Conservation (phyloP, 1,284 basidiomycete species). For the Ustilago lituana region DNA sequence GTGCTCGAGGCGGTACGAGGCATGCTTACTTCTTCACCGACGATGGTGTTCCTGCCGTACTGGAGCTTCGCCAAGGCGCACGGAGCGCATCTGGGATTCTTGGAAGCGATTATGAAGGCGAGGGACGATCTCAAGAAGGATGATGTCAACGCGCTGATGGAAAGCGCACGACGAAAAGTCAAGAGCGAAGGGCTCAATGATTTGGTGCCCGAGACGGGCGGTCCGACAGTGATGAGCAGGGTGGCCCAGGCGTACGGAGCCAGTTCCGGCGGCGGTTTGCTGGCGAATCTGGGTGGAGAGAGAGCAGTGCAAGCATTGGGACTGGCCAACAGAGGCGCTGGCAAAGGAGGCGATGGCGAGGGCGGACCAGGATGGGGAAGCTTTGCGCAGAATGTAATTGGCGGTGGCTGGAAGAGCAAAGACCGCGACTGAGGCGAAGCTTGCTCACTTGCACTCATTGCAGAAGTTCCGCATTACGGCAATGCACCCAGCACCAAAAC, state of each 20-base stretch:
- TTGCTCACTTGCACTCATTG: too few species aligned
- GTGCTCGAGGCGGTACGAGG: slow-evolving; percentile 80
- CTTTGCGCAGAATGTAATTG: too few species aligned
- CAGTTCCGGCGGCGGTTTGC: slow-evolving; percentile 35
- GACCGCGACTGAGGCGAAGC: slow-evolving; percentile 10
- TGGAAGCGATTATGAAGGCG: slow-evolving; percentile 87
- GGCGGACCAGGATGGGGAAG: too few species aligned
- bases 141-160: slow-evolving; percentile 90
- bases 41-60: slow-evolving; percentile 91
- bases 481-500: neutral
- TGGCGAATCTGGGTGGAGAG: slow-evolving; percentile 33
- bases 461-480: neutral
- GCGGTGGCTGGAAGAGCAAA: slow-evolving; percentile 44
- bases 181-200: slow-evolving; percentile 68
- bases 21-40: slow-evolving; percentile 87
- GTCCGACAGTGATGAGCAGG: slow-evolving; percentile 58
- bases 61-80: slow-evolving; percentile 94
- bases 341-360: too few species aligned
- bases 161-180: slow-evolving; percentile 88
- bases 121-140: slow-evolving; percentile 89
- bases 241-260: slow-evolving; percentile 52
- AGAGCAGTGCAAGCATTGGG: slow-evolving; percentile 34
- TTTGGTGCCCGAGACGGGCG: slow-evolving; percentile 52
- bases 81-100: slow-evolving; percentile 90
- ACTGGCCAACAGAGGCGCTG: too few species aligned